phyloP scores from a whole-genome alignment of 768 basidiomycete species.

The Boletus insuetus region DNA sequence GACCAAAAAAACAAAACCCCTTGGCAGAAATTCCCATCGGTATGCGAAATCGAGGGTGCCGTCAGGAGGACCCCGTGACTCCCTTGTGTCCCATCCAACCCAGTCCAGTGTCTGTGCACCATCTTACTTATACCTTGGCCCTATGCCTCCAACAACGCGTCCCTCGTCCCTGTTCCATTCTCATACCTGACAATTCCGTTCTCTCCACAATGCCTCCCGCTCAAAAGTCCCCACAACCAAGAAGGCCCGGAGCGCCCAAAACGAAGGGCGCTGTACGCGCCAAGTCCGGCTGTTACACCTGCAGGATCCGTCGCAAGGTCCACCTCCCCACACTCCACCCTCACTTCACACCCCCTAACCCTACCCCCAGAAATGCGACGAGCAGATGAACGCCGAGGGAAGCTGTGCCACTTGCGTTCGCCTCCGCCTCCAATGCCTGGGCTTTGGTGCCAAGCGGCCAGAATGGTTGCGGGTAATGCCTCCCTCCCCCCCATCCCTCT shows the following conservation, averaged over 20 bases:
- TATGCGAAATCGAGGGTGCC: slow-evolving; percentile 19
- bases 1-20: slow-evolving; percentile 20
- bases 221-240: slow-evolving; percentile 40
- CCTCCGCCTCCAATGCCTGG: slow-evolving; percentile 79
- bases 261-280: slow-evolving; percentile 80
- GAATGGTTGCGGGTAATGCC: slow-evolving; percentile 77
- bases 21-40: slow-evolving; percentile 20
- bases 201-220: slow-evolving; percentile 31
- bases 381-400: slow-evolving; percentile 58
- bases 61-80: slow-evolving; percentile 22
- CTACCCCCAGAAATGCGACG: slow-evolving; percentile 74
- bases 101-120: not conserved
- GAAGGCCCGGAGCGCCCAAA: slow-evolving; percentile 57
- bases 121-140: slow-evolving; percentile 32
- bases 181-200: not conserved
- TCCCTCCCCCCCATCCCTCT: not conserved
- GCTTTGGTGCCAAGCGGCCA: slow-evolving; percentile 82
- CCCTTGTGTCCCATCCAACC: not conserved
- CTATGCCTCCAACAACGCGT: slow-evolving; percentile 22
- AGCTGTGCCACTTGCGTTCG: slow-evolving; percentile 75
- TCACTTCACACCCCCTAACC: slow-evolving; percentile 13
- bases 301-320: slow-evolving; percentile 84
- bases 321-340: slow-evolving; percentile 12
- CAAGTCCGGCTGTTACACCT: slow-evolving; percentile 88
- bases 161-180: slow-evolving; percentile 11